Conservation (phyloP, 352 stramenopile species). For the Pythium graminicola region DNA sequence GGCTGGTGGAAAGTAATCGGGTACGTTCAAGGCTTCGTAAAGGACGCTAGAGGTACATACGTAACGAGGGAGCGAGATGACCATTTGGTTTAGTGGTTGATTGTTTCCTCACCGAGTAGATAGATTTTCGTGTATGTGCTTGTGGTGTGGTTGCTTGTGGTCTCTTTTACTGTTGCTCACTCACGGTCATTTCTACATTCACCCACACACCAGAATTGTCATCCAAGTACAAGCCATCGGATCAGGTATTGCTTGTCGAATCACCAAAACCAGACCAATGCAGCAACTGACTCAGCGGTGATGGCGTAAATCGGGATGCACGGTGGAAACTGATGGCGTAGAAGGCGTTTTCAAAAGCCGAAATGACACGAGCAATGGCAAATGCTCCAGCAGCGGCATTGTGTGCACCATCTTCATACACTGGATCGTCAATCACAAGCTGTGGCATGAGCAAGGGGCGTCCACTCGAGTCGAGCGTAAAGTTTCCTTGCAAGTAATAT, state of each 20-base stretch:
- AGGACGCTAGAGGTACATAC: no score
- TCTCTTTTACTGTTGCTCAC: slow-evolving; percentile 6
- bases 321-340: slow-evolving; percentile 74
- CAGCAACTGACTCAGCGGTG: slow-evolving; percentile 69
- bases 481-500: slow-evolving; percentile 41
- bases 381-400: slow-evolving; percentile 74
- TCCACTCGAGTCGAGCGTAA: slow-evolving; percentile 25
- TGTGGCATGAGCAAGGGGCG: slow-evolving; percentile 53
- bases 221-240: no score
- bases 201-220: neutral
- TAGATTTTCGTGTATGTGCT: slow-evolving; percentile 9
- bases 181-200: slow-evolving; percentile 1
- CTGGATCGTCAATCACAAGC: slow-evolving; percentile 78
- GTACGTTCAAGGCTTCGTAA: no score
- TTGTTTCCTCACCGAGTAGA: slow-evolving; percentile 5
- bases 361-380: slow-evolving; percentile 66
- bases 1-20: slow-evolving; percentile 7
- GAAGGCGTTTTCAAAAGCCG: slow-evolving; percentile 76
- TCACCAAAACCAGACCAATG: slow-evolving; percentile 61
- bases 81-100: no score
- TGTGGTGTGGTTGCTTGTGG: neutral
- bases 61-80: no score
- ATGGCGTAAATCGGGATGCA: slow-evolving; percentile 65
- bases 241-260: neutral
- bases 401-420: slow-evolving; percentile 69